Percentiles rank a stretch among this genome's conserved stretches.
Evolutionary conservation across 1,139 yeast genomes (phyloP).

Genomic region (Ashbya aceris): DNA sequence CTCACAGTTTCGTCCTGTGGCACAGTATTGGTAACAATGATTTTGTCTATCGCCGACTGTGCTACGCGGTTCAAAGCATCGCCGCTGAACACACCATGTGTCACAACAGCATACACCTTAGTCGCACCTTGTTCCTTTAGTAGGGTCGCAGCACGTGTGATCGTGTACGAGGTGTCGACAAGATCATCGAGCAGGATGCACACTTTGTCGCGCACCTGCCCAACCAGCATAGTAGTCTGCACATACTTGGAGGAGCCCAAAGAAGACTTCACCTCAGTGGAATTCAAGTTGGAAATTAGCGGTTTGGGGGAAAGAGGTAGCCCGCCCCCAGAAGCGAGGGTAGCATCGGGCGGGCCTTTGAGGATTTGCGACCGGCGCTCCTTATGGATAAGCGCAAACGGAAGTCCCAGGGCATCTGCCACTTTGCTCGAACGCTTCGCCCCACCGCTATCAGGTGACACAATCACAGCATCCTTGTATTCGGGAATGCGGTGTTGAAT

Average conservation of each 20-base stretch:
- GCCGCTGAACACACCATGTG: constrained; percentile 91
- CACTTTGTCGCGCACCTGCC: constrained; percentile 75
- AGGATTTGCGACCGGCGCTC: constrained; percentile 57
- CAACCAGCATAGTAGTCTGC: constrained; percentile 71
- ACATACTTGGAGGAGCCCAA: constrained; percentile 18
- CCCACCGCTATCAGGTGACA: constrained; percentile 96
- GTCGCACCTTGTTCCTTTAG: constrained; percentile 89
- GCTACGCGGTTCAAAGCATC: constrained; percentile 73
- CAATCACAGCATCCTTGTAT: constrained; percentile 72
- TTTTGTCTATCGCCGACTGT: constrained; percentile 65
- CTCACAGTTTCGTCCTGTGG: constrained; percentile 54
- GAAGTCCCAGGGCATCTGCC: constrained; percentile 82
- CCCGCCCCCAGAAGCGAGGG: constrained; percentile 26
- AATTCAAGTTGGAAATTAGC: constrained; percentile 13
- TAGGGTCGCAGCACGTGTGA: constrained; percentile 83
- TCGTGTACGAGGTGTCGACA: constrained; percentile 88
- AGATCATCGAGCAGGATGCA: constrained; percentile 88
- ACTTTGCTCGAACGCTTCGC: constrained; percentile 92
- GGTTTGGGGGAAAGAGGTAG: constrained; percentile 22
- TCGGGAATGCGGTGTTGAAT: constrained; percentile 65
- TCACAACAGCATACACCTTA: constrained; percentile 76
- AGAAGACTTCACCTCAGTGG: constrained; percentile 12
- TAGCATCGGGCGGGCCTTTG: constrained; percentile 29
- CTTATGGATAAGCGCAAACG: constrained; percentile 92
- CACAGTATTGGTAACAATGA: constrained; percentile 86